A percentile compares a stretch with the other conserved stretches of the same genome.
phyloP scores from a whole-genome alignment of 2,329 filamentous ascomycete species.

The Trichoderma gracile region DNA sequence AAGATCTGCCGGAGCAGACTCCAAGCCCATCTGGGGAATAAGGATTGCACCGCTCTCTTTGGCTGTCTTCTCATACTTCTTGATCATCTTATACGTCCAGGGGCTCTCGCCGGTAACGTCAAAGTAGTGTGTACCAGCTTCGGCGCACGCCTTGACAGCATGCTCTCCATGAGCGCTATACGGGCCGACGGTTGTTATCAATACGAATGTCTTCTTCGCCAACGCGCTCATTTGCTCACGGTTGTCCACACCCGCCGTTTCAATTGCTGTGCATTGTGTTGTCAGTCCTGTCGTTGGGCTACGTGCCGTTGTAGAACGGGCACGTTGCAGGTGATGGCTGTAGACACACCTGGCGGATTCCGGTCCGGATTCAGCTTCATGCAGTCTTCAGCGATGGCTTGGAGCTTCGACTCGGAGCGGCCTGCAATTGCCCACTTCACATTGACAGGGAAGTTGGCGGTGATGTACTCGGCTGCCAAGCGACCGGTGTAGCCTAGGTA shows the following conservation, averaged over 20 bases:
- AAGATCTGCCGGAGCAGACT: constrained; percentile 63
- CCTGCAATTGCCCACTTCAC: constrained; percentile 88
- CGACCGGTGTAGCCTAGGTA: constrained; percentile 76
- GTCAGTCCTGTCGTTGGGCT: too few species aligned
- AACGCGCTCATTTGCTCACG: constrained; percentile 49
- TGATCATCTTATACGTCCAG: constrained; percentile 61
- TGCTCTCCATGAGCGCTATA: constrained; percentile 58
- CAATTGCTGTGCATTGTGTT: constrained; percentile 46
- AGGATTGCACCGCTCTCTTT: constrained; percentile 57
- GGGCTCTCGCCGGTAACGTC: constrained; percentile 63
- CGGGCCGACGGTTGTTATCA: constrained; percentile 62
- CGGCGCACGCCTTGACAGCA: constrained; percentile 62
- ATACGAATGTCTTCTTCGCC: constrained; percentile 56
- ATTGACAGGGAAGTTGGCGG: constrained; percentile 68
- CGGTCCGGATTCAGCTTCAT: constrained; percentile 69
- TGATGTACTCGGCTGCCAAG: constrained; percentile 73
- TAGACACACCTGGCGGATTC: constrained; percentile 61
- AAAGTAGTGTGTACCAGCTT: constrained; percentile 64
- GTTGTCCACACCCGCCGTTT: constrained; percentile 52
- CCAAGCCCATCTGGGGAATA: constrained; percentile 62
- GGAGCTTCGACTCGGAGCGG: constrained; percentile 74
- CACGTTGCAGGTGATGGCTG: neutral
- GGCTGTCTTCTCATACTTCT: constrained; percentile 57
- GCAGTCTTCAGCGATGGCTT: constrained; percentile 66
- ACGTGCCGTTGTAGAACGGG: neutral